Conservation (phyloP, 2,329 filamentous ascomycete genomes). For the Kalmusia sp. region DNA sequence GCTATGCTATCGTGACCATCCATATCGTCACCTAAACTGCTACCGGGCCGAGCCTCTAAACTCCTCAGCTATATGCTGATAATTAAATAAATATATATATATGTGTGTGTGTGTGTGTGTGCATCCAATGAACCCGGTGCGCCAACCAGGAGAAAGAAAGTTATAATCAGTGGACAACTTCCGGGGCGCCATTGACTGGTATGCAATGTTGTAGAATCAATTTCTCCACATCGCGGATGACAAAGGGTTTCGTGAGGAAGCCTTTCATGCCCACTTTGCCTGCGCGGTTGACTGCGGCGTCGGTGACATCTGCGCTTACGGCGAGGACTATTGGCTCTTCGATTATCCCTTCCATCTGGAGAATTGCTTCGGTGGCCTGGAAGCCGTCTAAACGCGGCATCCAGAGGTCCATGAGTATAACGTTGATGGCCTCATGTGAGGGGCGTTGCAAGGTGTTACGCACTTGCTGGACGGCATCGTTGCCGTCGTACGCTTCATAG, state of each 20-base stretch:
- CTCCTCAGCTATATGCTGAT: not conserved
- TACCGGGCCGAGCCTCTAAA: not conserved
- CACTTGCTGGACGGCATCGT: constrained; percentile 71
- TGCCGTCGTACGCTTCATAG: constrained; percentile 71
- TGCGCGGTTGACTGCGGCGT: constrained; percentile 66
- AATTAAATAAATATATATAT: not conserved
- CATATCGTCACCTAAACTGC: not conserved
- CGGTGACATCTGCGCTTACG: constrained; percentile 72
- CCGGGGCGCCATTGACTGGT: constrained; percentile 9
- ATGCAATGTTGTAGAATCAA: constrained; percentile 61
- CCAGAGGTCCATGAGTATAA: constrained; percentile 78
- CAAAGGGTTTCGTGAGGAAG: constrained; percentile 73
- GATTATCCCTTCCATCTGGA: constrained; percentile 56
- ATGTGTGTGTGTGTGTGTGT: too few relatives aligned
- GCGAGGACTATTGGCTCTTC: constrained; percentile 60
- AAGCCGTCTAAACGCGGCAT: constrained; percentile 79
- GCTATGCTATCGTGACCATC: constrained; percentile 14
- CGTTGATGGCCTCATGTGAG: constrained; percentile 58
- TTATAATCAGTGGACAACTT: not conserved
- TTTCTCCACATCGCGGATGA: constrained; percentile 66
- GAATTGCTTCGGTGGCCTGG: constrained; percentile 69
- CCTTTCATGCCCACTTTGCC: constrained; percentile 70
- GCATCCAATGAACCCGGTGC: not conserved
- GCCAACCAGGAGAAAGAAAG: not conserved
- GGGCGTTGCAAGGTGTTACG: constrained; percentile 42